Evolutionary conservation across 306 rosid genomes (phyloP).

Genomic region (Cyclanthera cordifolia): DNA sequence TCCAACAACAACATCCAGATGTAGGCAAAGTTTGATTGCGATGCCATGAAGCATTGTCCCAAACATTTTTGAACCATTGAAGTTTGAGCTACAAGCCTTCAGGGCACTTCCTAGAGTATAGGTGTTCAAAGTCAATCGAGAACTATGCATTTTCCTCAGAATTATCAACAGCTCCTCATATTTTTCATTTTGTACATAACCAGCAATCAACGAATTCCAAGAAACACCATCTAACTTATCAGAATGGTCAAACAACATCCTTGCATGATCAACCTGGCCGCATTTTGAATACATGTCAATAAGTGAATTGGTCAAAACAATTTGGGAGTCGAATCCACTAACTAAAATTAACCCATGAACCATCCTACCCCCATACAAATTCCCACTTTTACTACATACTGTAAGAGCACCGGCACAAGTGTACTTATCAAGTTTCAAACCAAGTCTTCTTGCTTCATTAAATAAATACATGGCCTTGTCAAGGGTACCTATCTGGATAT

Average conservation of each 20-base stretch:
- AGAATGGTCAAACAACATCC: conserved; percentile 35
- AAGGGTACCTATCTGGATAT: conserved; percentile 14
- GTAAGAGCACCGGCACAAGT: conserved; percentile 32
- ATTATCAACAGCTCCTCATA: conserved; percentile 21
- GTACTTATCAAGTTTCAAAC: conserved; percentile 27
- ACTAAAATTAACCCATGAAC: conserved; percentile 34
- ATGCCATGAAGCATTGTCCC: conserved; percentile 39
- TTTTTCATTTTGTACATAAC: conserved; percentile 32
- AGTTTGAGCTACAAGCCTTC: conserved; percentile 28
- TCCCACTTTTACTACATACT: conserved; percentile 21
- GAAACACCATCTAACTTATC: conserved; percentile 32
- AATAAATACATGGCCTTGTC: conserved; percentile 21
- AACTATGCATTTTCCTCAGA: conserved; percentile 33
- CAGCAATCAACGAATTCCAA: conserved; percentile 44
- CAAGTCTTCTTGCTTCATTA: conserved; percentile 22
- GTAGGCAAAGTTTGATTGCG: conserved; percentile 31
- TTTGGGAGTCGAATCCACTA: conserved; percentile 20
- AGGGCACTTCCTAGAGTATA: conserved; percentile 46
- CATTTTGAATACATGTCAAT: conserved; percentile 51
- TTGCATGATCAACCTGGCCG: conserved; percentile 22
- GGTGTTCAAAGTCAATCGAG: conserved; percentile 27
- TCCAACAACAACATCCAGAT: conserved; percentile 31
- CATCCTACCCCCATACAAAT: conserved; percentile 25
- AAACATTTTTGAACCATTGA: conserved; percentile 6
- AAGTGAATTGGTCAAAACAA: conserved; percentile 30